These are phyloP conservation scores for Crotalaria pallida DNA, from an alignment of 306 rosid genomes.

Conservation along the genomic window DNA sequence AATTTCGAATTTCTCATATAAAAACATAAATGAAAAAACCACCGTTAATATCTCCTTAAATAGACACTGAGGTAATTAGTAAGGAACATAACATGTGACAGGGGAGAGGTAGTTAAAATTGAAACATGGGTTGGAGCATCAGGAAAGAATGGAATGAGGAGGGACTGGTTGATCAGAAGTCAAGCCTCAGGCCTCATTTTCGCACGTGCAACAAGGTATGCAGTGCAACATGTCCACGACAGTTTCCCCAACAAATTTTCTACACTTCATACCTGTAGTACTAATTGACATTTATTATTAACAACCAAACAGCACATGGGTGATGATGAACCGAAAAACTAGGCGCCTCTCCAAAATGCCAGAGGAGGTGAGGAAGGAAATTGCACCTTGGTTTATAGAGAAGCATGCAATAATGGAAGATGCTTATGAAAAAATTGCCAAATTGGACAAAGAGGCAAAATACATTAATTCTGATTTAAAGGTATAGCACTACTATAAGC, in stretches of 20 bases:
- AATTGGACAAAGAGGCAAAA: conserved; percentile 68
- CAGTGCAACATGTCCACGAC: background rate
- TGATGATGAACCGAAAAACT: conserved; percentile 89
- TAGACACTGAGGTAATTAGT: no score
- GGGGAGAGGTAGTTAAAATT: conserved; percentile 91
- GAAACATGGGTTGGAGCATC: conserved; percentile 97
- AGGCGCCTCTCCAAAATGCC: conserved; percentile 93
- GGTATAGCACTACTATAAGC: conserved; percentile 44
- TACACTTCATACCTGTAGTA: background rate
- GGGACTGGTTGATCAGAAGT: conserved; percentile 87
- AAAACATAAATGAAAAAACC: no score
- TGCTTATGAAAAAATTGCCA: conserved; percentile 52
- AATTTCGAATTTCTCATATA: no score
- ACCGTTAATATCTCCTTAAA: no score
- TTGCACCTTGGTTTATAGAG: conserved; percentile 80
- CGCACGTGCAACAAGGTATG: conserved; percentile 76
- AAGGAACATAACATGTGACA: conserved; percentile 30
- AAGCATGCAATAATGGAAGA: conserved; percentile 78
- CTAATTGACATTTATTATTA: conserved; percentile 12
- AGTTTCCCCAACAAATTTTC: background rate
- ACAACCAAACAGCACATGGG: conserved; percentile 78
- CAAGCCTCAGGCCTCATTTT: conserved; percentile 68
- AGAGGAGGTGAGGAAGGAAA: conserved; percentile 77
- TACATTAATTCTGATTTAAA: conserved; percentile 54
- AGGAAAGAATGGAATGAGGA: conserved; percentile 91